phyloP scores from a whole-genome alignment of 108 stramenopile species.

The Cyclotella sp. region DNA sequence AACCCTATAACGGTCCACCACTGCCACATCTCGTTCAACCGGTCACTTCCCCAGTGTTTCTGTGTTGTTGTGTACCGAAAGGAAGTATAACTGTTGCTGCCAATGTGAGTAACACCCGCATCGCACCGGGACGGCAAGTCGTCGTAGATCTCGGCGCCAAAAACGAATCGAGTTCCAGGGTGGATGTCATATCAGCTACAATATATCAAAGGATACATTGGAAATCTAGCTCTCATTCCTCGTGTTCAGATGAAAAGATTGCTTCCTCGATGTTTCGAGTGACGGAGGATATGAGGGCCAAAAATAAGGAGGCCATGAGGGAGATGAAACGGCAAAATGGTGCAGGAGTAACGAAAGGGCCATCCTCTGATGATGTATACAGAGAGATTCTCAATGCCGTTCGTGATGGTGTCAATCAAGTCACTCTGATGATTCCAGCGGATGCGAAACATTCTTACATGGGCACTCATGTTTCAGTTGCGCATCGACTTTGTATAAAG shows the following conservation, averaged over 20 bases:
- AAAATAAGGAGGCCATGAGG: conserved; percentile 9
- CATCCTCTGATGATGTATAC: conserved; percentile 4
- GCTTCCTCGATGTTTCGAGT: not conserved
- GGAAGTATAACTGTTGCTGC: conserved; percentile 5
- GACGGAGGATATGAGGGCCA: conserved; percentile 4
- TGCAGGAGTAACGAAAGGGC: not conserved
- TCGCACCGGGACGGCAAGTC: not conserved
- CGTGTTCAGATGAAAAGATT: not conserved
- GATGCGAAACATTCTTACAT: not conserved
- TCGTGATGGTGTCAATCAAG: conserved; percentile 13
- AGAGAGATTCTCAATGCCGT: conserved; percentile 15
- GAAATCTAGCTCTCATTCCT: not conserved
- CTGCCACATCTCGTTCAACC: conserved; percentile 7
- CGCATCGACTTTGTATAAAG: not conserved
- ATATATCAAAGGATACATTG: conserved; percentile 1
- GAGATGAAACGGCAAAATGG: conserved; percentile 1
- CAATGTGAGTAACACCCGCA: conserved; percentile 14
- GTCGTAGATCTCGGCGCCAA: conserved; percentile 9
- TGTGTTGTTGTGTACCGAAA: conserved; percentile 9
- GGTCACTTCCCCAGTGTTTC: conserved; percentile 1
- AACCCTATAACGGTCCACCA: conserved; percentile 11
- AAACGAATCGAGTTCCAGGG: conserved; percentile 3
- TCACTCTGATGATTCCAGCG: not conserved
- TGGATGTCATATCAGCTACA: not conserved
- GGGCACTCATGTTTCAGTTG: not conserved